phyloP scores from a whole-genome alignment of 1,284 basidiomycete species.

The Puccinia novopanici region DNA sequence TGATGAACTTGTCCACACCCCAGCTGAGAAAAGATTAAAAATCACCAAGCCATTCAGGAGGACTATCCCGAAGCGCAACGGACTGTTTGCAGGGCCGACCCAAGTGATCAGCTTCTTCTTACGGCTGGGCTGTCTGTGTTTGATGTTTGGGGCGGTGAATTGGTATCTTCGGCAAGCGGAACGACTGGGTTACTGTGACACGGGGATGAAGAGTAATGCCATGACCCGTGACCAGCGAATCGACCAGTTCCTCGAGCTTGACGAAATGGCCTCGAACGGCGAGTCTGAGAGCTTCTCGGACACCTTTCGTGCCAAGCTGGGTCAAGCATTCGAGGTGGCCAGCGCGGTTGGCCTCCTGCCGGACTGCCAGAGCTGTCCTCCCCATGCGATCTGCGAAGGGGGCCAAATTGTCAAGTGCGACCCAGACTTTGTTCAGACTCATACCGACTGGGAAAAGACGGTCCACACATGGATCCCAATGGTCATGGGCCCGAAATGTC shows the following conservation, averaged over 20 bases:
- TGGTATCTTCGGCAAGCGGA: slow-evolving; percentile 66
- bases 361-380: slow-evolving; percentile 80
- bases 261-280: slow-evolving; percentile 7
- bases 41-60: slow-evolving; percentile 51
- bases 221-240: slow-evolving; percentile 63
- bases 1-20: slow-evolving; percentile 46
- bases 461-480: slow-evolving; percentile 75
- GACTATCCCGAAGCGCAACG: slow-evolving; percentile 52
- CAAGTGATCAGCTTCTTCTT: slow-evolving; percentile 62
- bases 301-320: slow-evolving; percentile 57
- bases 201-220: slow-evolving; percentile 68
- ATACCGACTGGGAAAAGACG: slow-evolving; percentile 69
- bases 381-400: slow-evolving; percentile 71
- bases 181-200: slow-evolving; percentile 78
- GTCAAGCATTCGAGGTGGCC: slow-evolving; percentile 62
- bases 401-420: slow-evolving; percentile 71
- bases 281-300: slow-evolving; percentile 53
- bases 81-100: slow-evolving; percentile 58
- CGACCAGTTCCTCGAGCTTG: slow-evolving; percentile 42
- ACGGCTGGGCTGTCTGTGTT: slow-evolving; percentile 61
- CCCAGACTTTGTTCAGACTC: slow-evolving; percentile 71
- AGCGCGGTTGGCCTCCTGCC: slow-evolving; percentile 66
- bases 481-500: slow-evolving; percentile 76
- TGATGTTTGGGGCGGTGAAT: slow-evolving; percentile 35
- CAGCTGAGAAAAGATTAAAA: slow-evolving; percentile 34